Evolutionary conservation across 2,329 filamentous ascomycete species (phyloP).

Genomic region (Xylariomycetidae sp.): DNA sequence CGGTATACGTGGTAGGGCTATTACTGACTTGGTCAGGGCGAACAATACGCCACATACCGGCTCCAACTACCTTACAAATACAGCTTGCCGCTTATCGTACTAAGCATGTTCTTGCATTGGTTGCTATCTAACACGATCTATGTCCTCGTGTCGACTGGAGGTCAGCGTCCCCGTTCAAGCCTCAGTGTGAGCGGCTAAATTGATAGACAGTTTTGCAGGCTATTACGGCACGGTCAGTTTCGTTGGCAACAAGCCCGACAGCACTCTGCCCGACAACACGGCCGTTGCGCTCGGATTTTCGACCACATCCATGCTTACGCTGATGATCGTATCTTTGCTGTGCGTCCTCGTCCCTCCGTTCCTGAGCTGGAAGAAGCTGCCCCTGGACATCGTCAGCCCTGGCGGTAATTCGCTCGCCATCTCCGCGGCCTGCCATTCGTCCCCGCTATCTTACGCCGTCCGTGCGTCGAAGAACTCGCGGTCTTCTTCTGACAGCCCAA

Average conservation of each 20-base stretch:
- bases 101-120: neutral
- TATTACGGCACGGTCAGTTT: slow-evolving; percentile 15
- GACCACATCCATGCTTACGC: neutral
- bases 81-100: neutral
- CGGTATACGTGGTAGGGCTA: neutral
- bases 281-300: slow-evolving; percentile 6
- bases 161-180: no score
- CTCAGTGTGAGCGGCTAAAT: no score
- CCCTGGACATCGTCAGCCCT: slow-evolving; percentile 4
- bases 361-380: slow-evolving; percentile 5
- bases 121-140: neutral
- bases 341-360: slow-evolving; percentile 2
- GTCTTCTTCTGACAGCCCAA: neutral
- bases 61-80: neutral
- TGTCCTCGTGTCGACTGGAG: slow-evolving; percentile 1
- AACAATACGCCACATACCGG: slow-evolving; percentile 26
- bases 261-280: slow-evolving; percentile 4
- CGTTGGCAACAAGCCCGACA: neutral
- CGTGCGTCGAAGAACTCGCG: neutral
- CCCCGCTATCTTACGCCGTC: slow-evolving; percentile 17
- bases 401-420: slow-evolving; percentile 13
- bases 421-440: slow-evolving; percentile 11
- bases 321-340: slow-evolving; percentile 4
- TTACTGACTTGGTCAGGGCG: slow-evolving; percentile 2
- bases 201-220: slow-evolving; percentile 12